Evolutionary conservation across 139 green algal species (phyloP), one percentile per base, ranked within the genome.

Genomic region (Ettlia oleoabundans): DNA sequence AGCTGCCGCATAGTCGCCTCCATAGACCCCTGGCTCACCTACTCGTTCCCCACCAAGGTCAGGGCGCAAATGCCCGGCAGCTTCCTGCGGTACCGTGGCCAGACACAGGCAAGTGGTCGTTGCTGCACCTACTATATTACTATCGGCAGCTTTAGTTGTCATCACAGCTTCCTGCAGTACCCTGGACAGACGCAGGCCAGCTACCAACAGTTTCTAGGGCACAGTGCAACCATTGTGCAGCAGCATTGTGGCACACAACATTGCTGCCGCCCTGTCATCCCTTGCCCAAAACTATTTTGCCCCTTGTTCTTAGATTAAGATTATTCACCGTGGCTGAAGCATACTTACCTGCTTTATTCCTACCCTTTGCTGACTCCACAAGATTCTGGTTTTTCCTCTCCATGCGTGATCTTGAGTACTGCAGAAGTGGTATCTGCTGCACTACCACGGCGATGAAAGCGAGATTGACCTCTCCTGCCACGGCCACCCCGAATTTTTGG

Each of bases 31-130:
- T 92, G 88, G 88, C 73, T 91, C 47, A 32, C 84, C 2, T 92
- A 92, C 63, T 80, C 87, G 37, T 88, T 82, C 32, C 86, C 88
- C 1, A 91, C 88, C n/a, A 52, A 69, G 8, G 83, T 91, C 19
- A 55, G 38, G 6, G 33, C 28, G 51, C 72, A 61, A 24, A 30
- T 13, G 55, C 40, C 30, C 7, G 55, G 64, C 41, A 33, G 40
- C 40, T 55, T 55, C 13, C 61, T 87, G 10, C 66, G 43, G 33
- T 92, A 91, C 67, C 76, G 67, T 6, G 88, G 88, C 3, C 88
- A 92, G 74, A 89, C 86, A 35, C 88, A 92, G 88, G 88, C 82
- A 30, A 28, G 81, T 10, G 62, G n/a, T n/a, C n/a, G n/a, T n/a
- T n/a, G n/a, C n/a, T n/a, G n/a, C n/a, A n/a, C n/a, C n/a, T n/a